Evolutionary conservation across 441 rosid species (phyloP).

Genomic region (Rhodomyrtus psidioides): DNA sequence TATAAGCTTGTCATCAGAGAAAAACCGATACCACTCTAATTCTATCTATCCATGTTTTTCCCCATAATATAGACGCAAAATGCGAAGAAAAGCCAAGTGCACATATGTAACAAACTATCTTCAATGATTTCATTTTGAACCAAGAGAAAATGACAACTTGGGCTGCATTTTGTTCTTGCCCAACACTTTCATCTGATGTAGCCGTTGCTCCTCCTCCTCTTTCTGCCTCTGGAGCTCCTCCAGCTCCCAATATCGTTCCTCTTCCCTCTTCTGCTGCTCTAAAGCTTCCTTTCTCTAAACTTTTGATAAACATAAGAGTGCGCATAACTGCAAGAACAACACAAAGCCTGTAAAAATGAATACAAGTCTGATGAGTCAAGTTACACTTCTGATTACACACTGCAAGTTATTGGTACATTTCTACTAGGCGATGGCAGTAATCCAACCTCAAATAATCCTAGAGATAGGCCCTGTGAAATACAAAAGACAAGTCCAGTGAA

Average conservation of each 20-base stretch:
- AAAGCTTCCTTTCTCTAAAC: too few species aligned
- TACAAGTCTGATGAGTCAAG: too few species aligned
- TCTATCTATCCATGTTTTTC: background rate
- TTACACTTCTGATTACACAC: too few species aligned
- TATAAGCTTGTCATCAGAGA: background rate
- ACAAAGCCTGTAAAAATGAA: too few species aligned
- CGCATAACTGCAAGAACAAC: too few species aligned
- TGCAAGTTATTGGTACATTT: too few species aligned
- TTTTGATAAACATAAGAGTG: too few species aligned
- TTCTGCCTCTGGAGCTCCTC: too few species aligned
- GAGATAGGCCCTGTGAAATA: background rate
- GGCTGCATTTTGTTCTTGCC: constrained; percentile 94
- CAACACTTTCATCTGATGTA: constrained; percentile 76
- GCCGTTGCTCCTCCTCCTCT: constrained; percentile 91
- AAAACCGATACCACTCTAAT: background rate
- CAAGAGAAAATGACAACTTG: constrained; percentile 77
- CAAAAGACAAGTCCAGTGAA: background rate
- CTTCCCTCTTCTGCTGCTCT: too few species aligned
- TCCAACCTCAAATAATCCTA: background rate
- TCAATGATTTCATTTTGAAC: constrained; percentile 48
- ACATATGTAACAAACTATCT: background rate
- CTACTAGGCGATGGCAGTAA: background rate
- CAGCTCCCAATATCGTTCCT: too few species aligned
- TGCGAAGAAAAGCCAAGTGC: background rate
- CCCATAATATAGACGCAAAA: background rate